Conservation (phyloP, 371 early-diverging fungal genomes). For the Mortierella sp. region DNA sequence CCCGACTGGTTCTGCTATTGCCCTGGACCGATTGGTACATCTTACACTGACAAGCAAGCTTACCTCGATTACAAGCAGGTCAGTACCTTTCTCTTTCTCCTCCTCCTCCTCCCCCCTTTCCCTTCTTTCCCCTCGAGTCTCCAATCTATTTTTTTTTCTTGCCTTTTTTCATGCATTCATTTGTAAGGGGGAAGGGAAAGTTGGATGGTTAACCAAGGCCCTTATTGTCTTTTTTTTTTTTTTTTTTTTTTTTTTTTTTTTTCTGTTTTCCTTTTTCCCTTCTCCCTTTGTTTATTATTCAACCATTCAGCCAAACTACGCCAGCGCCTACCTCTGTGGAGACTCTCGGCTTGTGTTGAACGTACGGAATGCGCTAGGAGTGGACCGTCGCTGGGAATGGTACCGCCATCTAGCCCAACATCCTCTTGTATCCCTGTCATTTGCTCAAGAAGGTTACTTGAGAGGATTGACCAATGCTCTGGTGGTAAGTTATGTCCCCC, state of each 20-base stretch:
- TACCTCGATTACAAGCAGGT: constrained; percentile 21
- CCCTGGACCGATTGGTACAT: constrained; percentile 30
- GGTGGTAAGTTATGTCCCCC: constrained; percentile 16
- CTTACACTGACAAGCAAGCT: constrained; percentile 22
- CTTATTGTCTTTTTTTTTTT: background rate
- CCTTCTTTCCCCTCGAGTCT: background rate
- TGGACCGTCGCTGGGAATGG: constrained; percentile 41
- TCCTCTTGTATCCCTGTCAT: constrained; percentile 28
- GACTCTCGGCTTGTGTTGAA: constrained; percentile 17
- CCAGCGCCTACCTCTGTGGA: constrained; percentile 28
- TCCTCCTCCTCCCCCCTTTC: background rate
- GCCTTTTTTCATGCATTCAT: background rate
- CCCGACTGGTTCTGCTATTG: constrained; percentile 44
- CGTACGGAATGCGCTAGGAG: constrained; percentile 36
- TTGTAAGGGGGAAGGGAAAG: too few relatives aligned
- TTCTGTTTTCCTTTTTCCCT: background rate
- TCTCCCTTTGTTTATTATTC: background rate
- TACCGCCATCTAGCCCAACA: constrained; percentile 37
- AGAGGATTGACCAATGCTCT: constrained; percentile 18
- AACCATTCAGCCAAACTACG: constrained; percentile 14
- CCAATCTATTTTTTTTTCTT: background rate
- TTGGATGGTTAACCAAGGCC: too few relatives aligned
- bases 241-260: background rate
- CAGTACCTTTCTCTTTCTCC: background rate
- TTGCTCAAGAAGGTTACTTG: constrained; percentile 9